phyloP scores from a whole-genome alignment of 495 filamentous ascomycete species.

The Penicillium pancosmium region DNA sequence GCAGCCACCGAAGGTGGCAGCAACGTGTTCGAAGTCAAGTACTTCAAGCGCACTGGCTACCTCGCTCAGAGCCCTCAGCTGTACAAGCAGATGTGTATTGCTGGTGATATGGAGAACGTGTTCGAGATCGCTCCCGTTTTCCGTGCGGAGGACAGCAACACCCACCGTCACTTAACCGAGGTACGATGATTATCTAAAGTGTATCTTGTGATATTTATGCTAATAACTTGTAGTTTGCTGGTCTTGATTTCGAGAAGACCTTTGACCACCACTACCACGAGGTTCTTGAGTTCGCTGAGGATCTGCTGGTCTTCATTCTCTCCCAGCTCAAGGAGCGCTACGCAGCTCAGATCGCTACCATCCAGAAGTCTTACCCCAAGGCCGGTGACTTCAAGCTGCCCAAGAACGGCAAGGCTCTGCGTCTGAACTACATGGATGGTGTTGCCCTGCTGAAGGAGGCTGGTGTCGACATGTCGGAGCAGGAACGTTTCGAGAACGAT shows the following conservation, averaged over 20 bases:
- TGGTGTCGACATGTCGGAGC: slow-evolving; percentile 71
- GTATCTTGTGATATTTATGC: neutral
- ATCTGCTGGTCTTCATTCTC: slow-evolving; percentile 88
- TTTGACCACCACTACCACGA: slow-evolving; percentile 89
- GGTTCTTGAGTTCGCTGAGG: slow-evolving; percentile 77
- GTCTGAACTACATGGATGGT: slow-evolving; percentile 83
- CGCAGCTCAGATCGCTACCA: slow-evolving; percentile 66
- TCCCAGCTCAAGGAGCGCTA: slow-evolving; percentile 69
- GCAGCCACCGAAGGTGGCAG: slow-evolving; percentile 92
- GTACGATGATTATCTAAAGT: slow-evolving; percentile 30
- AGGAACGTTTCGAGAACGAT: slow-evolving; percentile 75
- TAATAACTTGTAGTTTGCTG: slow-evolving; percentile 64
- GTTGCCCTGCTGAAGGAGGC: slow-evolving; percentile 80
- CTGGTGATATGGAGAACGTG: slow-evolving; percentile 86
- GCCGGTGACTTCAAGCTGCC: slow-evolving; percentile 60
- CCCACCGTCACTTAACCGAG: slow-evolving; percentile 94
- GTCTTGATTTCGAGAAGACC: slow-evolving; percentile 97
- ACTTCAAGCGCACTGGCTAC: slow-evolving; percentile 84
- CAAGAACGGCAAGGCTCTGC: slow-evolving; percentile 72
- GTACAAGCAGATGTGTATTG: slow-evolving; percentile 96
- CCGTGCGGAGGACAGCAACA: slow-evolving; percentile 96
- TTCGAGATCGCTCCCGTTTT: slow-evolving; percentile 92
- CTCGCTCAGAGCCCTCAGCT: slow-evolving; percentile 94
- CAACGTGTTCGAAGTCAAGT: slow-evolving; percentile 89
- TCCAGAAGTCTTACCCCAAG: slow-evolving; percentile 61